Evolutionary conservation across 331 rosid genomes (phyloP).

Genomic region (Quercus lobata): DNA sequence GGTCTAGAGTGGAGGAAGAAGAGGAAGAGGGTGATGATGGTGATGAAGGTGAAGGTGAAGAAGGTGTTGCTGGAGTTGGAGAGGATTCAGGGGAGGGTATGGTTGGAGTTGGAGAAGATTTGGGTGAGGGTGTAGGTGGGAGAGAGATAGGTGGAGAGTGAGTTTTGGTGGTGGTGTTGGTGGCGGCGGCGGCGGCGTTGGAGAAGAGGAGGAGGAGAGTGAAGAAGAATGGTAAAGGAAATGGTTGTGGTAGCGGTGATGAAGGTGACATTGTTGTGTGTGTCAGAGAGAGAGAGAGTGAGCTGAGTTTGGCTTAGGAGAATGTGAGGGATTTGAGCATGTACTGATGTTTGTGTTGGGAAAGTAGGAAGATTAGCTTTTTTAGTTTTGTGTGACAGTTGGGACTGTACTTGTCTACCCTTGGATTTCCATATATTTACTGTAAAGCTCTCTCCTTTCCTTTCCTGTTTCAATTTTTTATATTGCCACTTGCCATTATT

Average conservation of each 20-base stretch:
- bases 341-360: background rate
- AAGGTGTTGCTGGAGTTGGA: slow-evolving; percentile 10
- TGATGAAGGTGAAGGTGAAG: slow-evolving; percentile 23
- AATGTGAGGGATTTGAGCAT: background rate
- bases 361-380: background rate
- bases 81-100: background rate
- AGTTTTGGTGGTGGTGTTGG: slow-evolving; percentile 14
- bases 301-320: background rate
- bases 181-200: background rate
- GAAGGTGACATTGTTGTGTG: background rate
- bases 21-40: slow-evolving; percentile 27
- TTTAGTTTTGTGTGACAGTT: background rate
- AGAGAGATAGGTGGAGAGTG: slow-evolving; percentile 16
- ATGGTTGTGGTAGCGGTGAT: background rate
- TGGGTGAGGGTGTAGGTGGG: slow-evolving; percentile 32
- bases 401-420: slow-evolving; percentile 13
- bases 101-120: slow-evolving; percentile 15
- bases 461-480: background rate
- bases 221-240: slow-evolving; percentile 8
- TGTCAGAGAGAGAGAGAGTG: background rate
- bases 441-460: background rate
- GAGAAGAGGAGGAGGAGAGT: slow-evolving; percentile 19
- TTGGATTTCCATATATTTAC: slow-evolving; percentile 20
- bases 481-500: too few species aligned
- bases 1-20: slow-evolving; percentile 60